These are phyloP conservation scores for Coemansia sp. DNA, from an alignment of 192 early-diverging fungal species.

Conservation along the genomic window DNA sequence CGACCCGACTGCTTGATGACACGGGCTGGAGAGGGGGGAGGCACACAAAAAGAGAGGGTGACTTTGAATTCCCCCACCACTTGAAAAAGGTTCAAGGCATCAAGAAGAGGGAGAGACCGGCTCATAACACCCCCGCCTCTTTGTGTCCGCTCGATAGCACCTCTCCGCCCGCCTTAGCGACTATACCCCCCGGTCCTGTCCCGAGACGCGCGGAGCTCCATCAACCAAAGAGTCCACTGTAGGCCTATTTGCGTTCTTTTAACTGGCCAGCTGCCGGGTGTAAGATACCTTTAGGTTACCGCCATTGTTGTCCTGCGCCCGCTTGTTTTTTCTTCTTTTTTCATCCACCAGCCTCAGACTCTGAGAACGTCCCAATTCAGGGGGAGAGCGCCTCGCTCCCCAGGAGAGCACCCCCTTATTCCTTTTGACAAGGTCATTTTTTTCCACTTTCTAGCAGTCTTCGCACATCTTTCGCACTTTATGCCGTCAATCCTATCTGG, in stretches of 20 bases:
- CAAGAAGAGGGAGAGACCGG: not conserved
- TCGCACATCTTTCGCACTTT: not conserved
- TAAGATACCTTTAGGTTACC: slow-evolving; percentile 2
- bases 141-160: not conserved
- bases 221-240: not conserved
- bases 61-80: not conserved
- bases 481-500: not conserved
- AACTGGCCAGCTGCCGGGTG: not conserved
- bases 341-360: not conserved
- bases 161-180: not conserved
- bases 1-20: slow-evolving; percentile 4
- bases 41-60: not conserved
- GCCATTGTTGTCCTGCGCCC: not conserved
- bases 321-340: not conserved
- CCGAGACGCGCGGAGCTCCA: not conserved
- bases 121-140: slow-evolving; percentile 1
- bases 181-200: not conserved
- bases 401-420: not conserved
- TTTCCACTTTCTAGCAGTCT: not conserved
- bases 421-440: not conserved
- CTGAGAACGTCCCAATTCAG: not conserved
- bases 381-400: not conserved
- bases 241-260: not conserved
- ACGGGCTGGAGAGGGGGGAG: not conserved
- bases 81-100: slow-evolving; percentile 1